Percentiles rank a stretch among this genome's conserved stretches.
phyloP scores from a whole-genome alignment of 78 protist species.

The Dictyostelium intermedium region DNA sequence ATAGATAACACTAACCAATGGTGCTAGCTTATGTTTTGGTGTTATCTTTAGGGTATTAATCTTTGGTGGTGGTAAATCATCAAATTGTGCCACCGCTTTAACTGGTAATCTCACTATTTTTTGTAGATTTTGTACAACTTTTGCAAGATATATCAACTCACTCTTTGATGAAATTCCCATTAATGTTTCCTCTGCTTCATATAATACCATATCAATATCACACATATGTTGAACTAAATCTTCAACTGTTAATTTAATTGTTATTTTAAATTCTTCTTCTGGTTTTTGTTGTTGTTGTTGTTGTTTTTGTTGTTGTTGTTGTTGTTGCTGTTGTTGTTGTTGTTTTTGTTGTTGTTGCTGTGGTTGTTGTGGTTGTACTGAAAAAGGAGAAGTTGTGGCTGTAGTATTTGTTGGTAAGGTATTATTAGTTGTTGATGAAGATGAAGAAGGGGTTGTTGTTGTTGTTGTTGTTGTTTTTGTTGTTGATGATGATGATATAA shows the following conservation, averaged over 20 bases:
- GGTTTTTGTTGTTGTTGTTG: neutral
- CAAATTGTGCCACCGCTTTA: neutral
- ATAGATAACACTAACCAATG: slow-evolving; percentile 35
- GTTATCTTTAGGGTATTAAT: slow-evolving; percentile 34
- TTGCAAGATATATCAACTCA: slow-evolving; percentile 20
- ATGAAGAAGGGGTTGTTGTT: too few relatives aligned
- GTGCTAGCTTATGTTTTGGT: slow-evolving; percentile 49
- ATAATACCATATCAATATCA: slow-evolving; percentile 3
- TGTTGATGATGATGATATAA: neutral
- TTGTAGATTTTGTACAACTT: slow-evolving; percentile 20
- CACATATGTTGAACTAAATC: neutral
- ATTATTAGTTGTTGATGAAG: neutral
- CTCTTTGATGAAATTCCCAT: slow-evolving; percentile 20
- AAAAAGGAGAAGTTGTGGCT: too few relatives aligned
- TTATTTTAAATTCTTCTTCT: neutral
- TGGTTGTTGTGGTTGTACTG: neutral
- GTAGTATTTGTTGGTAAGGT: neutral
- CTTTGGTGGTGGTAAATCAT: slow-evolving; percentile 51
- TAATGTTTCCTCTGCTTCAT: slow-evolving; percentile 36
- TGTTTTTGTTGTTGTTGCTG: neutral
- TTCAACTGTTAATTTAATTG: neutral
- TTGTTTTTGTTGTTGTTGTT: neutral
- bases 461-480: neutral
- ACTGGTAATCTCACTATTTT: slow-evolving; percentile 6
- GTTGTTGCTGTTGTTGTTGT: neutral